Evolutionary conservation across 371 early-diverging fungal species (phyloP).

Genomic region (Syncephalastrum monosporum): DNA sequence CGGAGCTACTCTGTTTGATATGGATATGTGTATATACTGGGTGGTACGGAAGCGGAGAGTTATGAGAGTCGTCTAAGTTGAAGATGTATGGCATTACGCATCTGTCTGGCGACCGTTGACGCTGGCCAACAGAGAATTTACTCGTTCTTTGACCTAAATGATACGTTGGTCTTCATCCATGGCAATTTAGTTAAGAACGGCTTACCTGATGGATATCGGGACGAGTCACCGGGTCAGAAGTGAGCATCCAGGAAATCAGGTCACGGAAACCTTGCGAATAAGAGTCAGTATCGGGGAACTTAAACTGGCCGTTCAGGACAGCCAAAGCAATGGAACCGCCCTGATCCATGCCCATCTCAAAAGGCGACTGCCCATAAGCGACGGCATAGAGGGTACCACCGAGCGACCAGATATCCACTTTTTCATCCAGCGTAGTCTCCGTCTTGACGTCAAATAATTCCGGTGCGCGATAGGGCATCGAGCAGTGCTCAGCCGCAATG

Average conservation of each 20-base stretch:
- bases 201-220: conserved; percentile 57
- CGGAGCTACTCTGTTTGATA: too few species aligned
- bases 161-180: too few species aligned
- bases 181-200: too few species aligned
- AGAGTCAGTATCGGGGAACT: conserved; percentile 41
- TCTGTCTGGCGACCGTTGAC: too few species aligned
- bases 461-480: conserved; percentile 80
- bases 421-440: conserved; percentile 59
- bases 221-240: conserved; percentile 62
- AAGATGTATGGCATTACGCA: too few species aligned
- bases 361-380: conserved; percentile 75
- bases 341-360: conserved; percentile 68
- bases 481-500: conserved; percentile 70
- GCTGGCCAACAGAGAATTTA: too few species aligned
- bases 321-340: conserved; percentile 77
- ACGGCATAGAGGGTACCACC: conserved; percentile 77
- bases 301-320: conserved; percentile 65
- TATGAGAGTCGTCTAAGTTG: too few species aligned
- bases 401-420: conserved; percentile 81
- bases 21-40: too few species aligned
- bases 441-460: conserved; percentile 81
- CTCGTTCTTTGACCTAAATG: too few species aligned
- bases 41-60: too few species aligned
- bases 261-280: conserved; percentile 65
- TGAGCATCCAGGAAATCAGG: conserved; percentile 66